Evolutionary conservation across 1,284 basidiomycete species (phyloP), one percentile per base, ranked within the genome.

Genomic region (Malassezia equina): DNA sequence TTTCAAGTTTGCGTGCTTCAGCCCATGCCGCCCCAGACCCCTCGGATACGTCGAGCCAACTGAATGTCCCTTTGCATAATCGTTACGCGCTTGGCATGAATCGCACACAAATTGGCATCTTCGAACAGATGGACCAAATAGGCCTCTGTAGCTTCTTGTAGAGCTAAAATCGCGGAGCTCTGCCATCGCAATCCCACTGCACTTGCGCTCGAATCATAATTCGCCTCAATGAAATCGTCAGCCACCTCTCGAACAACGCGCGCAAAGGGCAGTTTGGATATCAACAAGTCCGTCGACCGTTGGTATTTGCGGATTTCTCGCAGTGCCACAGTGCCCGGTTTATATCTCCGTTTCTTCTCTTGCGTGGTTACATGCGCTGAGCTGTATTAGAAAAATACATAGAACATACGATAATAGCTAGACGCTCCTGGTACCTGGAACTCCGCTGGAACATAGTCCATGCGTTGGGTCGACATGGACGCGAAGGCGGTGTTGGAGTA

Each of bases 11-110:
- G 32, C 8, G 11, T 32, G 29, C 25, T 45, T 56, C 61, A 68
- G 19, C 71, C 70, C 6, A 74, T 52, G n/a, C 70, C 71, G 25
- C 71, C 71, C 71, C 71, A 74, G 29, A 66, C 54, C 19, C 71
- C 71, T 23, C 71, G 61, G 19, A 74, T 66, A 11, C 71, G 63
- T 12, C 71, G 53, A 9, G 71, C 71, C 2, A 74, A 64, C 49
- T 74, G 70, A 47, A 74, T 70, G 41, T 74, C 71, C 8, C 70
- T 64, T 53, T 74, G 67, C 71, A 74, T 74, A 33, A 74, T 61
- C 2, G 71, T 74, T 4, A 74, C 71, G 15, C 71, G 61, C 54
- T 67, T 67, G 39, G 67, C 66, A 55, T 70, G 67, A 33, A 70
- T 68, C 1, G 71, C 71, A 54, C 71, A 74, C 13, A 74, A 61